Evolutionary conservation across 2,329 filamentous ascomycete genomes (phyloP).

Genomic region (Aspergillus sp.): DNA sequence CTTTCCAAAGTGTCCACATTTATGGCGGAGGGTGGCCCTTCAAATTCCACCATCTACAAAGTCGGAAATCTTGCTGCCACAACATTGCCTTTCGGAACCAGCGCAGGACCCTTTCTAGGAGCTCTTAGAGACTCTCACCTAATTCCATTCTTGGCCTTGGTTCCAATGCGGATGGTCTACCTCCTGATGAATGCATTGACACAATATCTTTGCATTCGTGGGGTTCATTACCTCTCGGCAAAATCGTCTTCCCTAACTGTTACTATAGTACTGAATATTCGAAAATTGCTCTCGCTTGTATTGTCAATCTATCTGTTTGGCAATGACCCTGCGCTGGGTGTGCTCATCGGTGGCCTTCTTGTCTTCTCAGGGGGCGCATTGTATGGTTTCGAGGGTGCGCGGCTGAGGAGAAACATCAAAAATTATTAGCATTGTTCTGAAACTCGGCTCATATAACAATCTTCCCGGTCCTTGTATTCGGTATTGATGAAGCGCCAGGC

Average conservation of each 20-base stretch:
- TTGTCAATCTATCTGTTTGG: constrained; percentile 94
- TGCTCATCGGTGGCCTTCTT: constrained; percentile 75
- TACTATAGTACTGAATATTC: constrained; percentile 91
- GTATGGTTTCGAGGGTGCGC: constrained; percentile 71
- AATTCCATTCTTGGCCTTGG: constrained; percentile 24
- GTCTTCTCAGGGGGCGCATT: constrained; percentile 90
- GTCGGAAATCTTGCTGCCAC: background rate
- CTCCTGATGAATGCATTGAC: constrained; percentile 65
- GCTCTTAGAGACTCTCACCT: background rate
- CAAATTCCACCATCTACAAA: background rate
- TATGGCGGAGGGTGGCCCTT: background rate
- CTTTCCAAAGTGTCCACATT: constrained; percentile 21
- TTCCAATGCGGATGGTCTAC: constrained; percentile 39
- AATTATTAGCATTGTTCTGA: constrained; percentile 12
- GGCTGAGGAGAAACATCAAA: constrained; percentile 29
- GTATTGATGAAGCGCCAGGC: background rate
- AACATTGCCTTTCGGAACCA: background rate
- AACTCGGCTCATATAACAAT: background rate
- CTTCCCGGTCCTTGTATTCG: no score
- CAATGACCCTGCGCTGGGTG: constrained; percentile 73
- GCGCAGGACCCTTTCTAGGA: background rate
- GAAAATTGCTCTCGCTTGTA: constrained; percentile 87
- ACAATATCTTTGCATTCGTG: constrained; percentile 91
- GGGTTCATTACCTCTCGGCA: constrained; percentile 90
- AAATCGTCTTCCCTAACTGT: constrained; percentile 89